Conservation (phyloP, 768 basidiomycete genomes). For the Leccinum aurantiacum region DNA sequence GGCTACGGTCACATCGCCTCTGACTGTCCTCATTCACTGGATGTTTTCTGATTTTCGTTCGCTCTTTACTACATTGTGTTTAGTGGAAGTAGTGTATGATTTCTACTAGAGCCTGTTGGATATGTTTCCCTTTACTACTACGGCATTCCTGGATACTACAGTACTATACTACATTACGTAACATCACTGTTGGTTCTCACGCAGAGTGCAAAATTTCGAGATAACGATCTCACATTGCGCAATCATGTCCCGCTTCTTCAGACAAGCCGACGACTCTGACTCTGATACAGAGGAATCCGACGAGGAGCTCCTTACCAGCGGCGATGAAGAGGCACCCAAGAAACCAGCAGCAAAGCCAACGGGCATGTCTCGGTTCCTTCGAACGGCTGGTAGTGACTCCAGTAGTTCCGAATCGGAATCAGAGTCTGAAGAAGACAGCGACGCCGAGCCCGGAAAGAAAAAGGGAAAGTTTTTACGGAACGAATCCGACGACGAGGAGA, state of each 20-base stretch:
- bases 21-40: constrained; percentile 82
- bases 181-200: constrained; percentile 17
- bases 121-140: constrained; percentile 9
- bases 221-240: constrained; percentile 26
- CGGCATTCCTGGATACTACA: background rate
- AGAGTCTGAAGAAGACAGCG: constrained; percentile 54
- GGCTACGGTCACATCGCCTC: constrained; percentile 70
- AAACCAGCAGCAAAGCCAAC: constrained; percentile 35
- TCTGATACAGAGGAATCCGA: constrained; percentile 71
- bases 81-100: constrained; percentile 21
- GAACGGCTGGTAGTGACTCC: constrained; percentile 58
- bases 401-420: constrained; percentile 56
- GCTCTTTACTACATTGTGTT: constrained; percentile 7
- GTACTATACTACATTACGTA: constrained; percentile 16
- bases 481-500: constrained; percentile 51
- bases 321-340: constrained; percentile 58
- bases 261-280: constrained; percentile 81
- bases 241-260: constrained; percentile 86
- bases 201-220: constrained; percentile 21
- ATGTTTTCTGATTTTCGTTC: constrained; percentile 66
- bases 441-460: constrained; percentile 43
- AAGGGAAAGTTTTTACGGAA: constrained; percentile 42
- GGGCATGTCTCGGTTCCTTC: constrained; percentile 76
- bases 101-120: constrained; percentile 12
- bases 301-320: constrained; percentile 72